A percentile compares a stretch with the other conserved stretches of the same genome.
phyloP scores from a whole-genome alignment of 495 filamentous ascomycete species.

The Neurospora tetrasperma region DNA sequence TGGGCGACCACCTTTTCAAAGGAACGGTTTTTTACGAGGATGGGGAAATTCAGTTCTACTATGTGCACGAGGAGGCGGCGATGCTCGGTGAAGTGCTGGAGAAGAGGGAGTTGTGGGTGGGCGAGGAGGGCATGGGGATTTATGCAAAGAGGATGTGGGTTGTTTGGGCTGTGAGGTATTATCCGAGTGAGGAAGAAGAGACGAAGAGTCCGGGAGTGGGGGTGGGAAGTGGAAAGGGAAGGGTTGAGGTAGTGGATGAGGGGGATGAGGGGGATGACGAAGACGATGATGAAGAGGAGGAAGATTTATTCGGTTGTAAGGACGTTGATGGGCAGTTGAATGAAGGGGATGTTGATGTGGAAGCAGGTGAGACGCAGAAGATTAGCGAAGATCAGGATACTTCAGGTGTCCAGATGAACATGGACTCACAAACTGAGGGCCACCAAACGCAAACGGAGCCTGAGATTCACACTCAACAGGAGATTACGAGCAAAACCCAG shows the following conservation, averaged over 20 bases:
- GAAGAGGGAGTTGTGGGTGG: not conserved
- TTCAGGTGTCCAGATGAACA: not conserved
- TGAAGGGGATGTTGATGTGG: not conserved
- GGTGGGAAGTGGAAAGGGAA: not conserved
- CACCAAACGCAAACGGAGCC: not conserved
- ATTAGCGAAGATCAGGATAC: not conserved
- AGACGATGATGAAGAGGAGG: not conserved
- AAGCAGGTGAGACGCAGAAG: not conserved
- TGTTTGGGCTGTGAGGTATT: slow-evolving; percentile 9
- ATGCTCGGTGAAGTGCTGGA: not conserved
- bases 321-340: not conserved
- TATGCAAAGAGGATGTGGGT: slow-evolving; percentile 9
- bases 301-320: not conserved
- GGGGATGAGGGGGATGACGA: not conserved
- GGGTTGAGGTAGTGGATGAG: not conserved
- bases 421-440: not conserved
- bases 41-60: not conserved
- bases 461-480: not conserved
- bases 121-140: not conserved
- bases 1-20: not conserved
- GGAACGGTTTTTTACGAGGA: not conserved
- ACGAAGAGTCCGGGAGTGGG: not conserved
- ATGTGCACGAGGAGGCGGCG: slow-evolving; percentile 1
- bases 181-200: not conserved
- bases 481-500: not conserved